phyloP scores from a whole-genome alignment of 257 asterid genomes.

The Salvia splendens region DNA sequence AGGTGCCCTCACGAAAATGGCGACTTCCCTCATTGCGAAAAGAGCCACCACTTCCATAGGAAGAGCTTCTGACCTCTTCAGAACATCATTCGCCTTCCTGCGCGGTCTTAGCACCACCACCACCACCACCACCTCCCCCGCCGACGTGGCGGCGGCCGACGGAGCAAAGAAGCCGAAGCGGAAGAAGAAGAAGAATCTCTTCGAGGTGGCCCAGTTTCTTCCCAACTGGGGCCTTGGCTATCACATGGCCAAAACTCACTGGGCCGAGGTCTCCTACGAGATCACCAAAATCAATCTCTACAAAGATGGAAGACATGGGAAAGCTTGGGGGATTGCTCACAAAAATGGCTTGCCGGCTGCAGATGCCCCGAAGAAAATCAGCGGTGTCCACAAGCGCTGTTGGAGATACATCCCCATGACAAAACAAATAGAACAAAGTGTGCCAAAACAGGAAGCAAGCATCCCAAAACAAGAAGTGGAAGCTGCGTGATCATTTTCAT shows the following conservation, averaged over 20 bases:
- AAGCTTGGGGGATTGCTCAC: constrained; percentile 96
- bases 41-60: constrained; percentile 43
- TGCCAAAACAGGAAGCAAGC: constrained; percentile 45
- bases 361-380: constrained; percentile 89
- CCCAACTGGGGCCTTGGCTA: constrained; percentile 96
- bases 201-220: constrained; percentile 92
- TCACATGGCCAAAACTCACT: constrained; percentile 91
- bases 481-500: constrained; percentile 45
- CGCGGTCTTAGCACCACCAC: constrained; percentile 54
- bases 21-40: constrained; percentile 45
- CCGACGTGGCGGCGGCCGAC: too few species aligned
- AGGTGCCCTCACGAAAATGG: constrained; percentile 38
- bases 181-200: constrained; percentile 86
- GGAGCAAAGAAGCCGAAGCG: constrained; percentile 52
- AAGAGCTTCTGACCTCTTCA: constrained; percentile 41
- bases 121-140: constrained; percentile 29
- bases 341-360: constrained; percentile 72
- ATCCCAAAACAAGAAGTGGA: constrained; percentile 45
- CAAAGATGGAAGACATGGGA: constrained; percentile 93
- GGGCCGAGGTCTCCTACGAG: constrained; percentile 76
- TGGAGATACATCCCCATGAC: constrained; percentile 72
- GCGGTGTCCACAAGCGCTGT: constrained; percentile 95
- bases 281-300: constrained; percentile 93
- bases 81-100: constrained; percentile 45
- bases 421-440: constrained; percentile 41